These are phyloP conservation scores for Carex scoparia DNA, from an alignment of 176 grass and related monocot genomes.

Conservation along the genomic window DNA sequence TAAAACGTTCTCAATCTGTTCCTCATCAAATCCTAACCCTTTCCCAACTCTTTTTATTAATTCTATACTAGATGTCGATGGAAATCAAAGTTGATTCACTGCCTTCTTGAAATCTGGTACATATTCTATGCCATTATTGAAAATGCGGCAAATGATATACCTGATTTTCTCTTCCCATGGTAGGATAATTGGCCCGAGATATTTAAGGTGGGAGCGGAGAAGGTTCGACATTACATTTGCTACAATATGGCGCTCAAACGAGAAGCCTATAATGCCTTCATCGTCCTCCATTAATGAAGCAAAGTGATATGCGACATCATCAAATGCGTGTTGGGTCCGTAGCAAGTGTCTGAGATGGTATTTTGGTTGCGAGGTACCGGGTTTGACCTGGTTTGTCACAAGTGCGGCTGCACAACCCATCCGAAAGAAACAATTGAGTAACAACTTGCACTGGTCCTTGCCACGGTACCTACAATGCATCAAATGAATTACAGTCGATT, in stretches of 20 bases:
- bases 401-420: conserved; percentile 27
- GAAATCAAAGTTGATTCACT: conserved; percentile 57
- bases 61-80: conserved; percentile 37
- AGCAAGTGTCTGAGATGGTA: conserved; percentile 50
- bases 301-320: conserved; percentile 46
- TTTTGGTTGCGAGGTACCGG: background rate
- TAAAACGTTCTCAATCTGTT: conserved; percentile 51
- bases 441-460: conserved; percentile 32
- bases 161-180: conserved; percentile 51
- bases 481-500: background rate
- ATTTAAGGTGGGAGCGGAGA: conserved; percentile 39
- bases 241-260: conserved; percentile 38
- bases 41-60: conserved; percentile 49
- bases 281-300: conserved; percentile 56
- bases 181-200: conserved; percentile 42
- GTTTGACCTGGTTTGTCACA: background rate
- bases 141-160: background rate
- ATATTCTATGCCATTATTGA: background rate
- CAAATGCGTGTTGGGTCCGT: conserved; percentile 39
- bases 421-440: conserved; percentile 47
- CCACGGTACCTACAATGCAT: conserved; percentile 8
- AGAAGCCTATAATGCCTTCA: conserved; percentile 63
- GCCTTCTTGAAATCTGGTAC: conserved; percentile 42
- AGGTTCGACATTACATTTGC: conserved; percentile 39
- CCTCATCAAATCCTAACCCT: conserved; percentile 46